Conservation (phyloP, 345 rosid species). For the Sisymbrium irio region DNA sequence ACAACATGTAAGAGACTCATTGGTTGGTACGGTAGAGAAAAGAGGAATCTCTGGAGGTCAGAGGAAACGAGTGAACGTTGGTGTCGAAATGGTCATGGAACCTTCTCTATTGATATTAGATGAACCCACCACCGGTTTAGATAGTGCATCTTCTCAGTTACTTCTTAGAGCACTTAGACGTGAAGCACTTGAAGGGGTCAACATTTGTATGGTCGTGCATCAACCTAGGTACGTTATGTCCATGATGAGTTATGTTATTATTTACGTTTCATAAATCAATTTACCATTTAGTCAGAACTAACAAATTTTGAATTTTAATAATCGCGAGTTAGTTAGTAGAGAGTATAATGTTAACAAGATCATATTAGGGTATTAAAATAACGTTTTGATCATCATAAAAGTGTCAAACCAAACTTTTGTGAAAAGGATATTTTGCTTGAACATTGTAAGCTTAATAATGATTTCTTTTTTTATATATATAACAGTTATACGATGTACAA, state of each 20-base stretch:
- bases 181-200: constrained; percentile 92
- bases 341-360: too few relatives aligned
- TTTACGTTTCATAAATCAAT: too few relatives aligned
- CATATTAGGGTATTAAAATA: background rate
- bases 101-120: constrained; percentile 88
- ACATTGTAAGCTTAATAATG: background rate
- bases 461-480: background rate
- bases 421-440: background rate
- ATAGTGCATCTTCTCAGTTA: constrained; percentile 78
- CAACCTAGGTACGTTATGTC: constrained; percentile 60
- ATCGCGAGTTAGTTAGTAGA: too few relatives aligned
- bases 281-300: too few relatives aligned
- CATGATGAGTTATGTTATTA: too few relatives aligned
- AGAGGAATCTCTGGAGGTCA: constrained; percentile 97
- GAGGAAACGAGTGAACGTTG: constrained; percentile 88
- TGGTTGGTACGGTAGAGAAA: constrained; percentile 87
- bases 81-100: constrained; percentile 95
- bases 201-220: constrained; percentile 82
- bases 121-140: constrained; percentile 92
- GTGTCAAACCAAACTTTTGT: background rate
- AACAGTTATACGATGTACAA: constrained; percentile 71
- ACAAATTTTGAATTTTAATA: too few relatives aligned
- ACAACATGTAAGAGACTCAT: constrained; percentile 75
- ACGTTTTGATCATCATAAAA: background rate
- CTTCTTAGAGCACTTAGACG: constrained; percentile 83